These are phyloP conservation scores for Lachancea quebecensis DNA, from an alignment of 805 yeast genomes.

Conservation along the genomic window DNA sequence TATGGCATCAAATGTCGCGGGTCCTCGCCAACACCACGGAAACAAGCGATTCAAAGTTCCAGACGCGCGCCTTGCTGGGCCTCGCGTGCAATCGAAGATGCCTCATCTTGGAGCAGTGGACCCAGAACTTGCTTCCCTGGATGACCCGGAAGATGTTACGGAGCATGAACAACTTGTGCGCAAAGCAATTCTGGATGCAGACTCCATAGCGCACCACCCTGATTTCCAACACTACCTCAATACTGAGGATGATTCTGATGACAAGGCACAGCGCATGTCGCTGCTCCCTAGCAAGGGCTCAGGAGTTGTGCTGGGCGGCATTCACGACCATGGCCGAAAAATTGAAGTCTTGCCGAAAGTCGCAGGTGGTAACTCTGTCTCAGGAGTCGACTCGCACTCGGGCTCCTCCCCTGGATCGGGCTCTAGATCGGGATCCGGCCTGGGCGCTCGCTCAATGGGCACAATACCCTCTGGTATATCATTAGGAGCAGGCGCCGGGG, in stretches of 20 bases:
- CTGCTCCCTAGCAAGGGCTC: not conserved
- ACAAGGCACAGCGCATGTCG: not conserved
- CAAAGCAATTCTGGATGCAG: conserved; percentile 64
- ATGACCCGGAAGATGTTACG: conserved; percentile 26
- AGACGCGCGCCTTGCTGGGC: not conserved
- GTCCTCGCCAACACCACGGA: not conserved
- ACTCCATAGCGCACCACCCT: conserved; percentile 47
- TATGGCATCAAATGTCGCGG: not conserved
- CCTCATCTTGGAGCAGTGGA: conserved; percentile 39
- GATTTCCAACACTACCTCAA: conserved; percentile 32
- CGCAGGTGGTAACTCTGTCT: conserved; percentile 1
- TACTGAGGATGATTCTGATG: conserved; percentile 23
- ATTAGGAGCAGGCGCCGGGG: conserved; percentile 2
- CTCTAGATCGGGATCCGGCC: not conserved
- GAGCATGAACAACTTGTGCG: conserved; percentile 62
- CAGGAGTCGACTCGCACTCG: conserved; percentile 1
- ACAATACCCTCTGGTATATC: not conserved
- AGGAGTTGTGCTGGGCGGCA: conserved; percentile 12
- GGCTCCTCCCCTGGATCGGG: not conserved
- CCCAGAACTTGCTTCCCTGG: conserved; percentile 50
- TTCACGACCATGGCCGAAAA: conserved; percentile 7
- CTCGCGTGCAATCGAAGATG: conserved; percentile 12
- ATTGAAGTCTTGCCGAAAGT: conserved; percentile 26
- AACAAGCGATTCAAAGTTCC: conserved; percentile 1
- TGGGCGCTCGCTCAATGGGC: not conserved